A percentile compares a stretch with the other conserved stretches of the same genome.
These are phyloP conservation scores for Lepiota venenata DNA, from an alignment of 768 basidiomycete species.

Conservation along the genomic window DNA sequence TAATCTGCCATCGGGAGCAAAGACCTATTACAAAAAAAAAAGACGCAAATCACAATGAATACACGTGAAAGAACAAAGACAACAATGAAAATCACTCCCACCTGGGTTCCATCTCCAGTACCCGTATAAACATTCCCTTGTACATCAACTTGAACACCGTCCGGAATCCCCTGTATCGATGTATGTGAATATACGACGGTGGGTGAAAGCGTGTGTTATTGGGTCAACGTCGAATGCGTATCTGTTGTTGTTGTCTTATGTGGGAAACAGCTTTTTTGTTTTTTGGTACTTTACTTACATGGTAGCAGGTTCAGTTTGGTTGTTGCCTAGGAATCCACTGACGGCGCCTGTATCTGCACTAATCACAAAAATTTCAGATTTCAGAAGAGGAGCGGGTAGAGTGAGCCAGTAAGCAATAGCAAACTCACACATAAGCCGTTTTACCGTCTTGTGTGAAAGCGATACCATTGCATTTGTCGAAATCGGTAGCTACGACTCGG, in stretches of 20 bases:
- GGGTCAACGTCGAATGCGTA: conserved; percentile 69
- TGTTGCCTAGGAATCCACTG: conserved; percentile 38
- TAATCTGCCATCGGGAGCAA: conserved; percentile 39
- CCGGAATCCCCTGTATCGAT: conserved; percentile 61
- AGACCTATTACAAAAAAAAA: background rate
- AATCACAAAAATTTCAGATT: too few relatives aligned
- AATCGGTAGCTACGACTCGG: conserved; percentile 73
- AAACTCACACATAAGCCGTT: too few relatives aligned
- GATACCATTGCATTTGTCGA: conserved; percentile 70
- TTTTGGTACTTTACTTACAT: too few relatives aligned
- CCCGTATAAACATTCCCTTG: conserved; percentile 55
- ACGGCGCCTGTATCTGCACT: background rate
- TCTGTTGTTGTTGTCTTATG: too few relatives aligned
- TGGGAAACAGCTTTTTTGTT: too few relatives aligned
- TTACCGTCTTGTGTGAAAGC: conserved; percentile 54
- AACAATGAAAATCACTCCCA: conserved; percentile 19
- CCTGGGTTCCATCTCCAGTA: conserved; percentile 62
- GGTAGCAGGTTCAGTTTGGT: conserved; percentile 51
- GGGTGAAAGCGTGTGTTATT: conserved; percentile 31
- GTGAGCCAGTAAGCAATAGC: too few relatives aligned
- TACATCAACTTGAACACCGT: conserved; percentile 64
- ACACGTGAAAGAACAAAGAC: too few relatives aligned
- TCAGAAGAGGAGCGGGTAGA: background rate
- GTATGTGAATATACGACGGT: conserved; percentile 67
- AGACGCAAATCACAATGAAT: too few relatives aligned